Evolutionary conservation across 2,329 filamentous ascomycete species (phyloP).

Genomic region (Fusarium duplospermum): DNA sequence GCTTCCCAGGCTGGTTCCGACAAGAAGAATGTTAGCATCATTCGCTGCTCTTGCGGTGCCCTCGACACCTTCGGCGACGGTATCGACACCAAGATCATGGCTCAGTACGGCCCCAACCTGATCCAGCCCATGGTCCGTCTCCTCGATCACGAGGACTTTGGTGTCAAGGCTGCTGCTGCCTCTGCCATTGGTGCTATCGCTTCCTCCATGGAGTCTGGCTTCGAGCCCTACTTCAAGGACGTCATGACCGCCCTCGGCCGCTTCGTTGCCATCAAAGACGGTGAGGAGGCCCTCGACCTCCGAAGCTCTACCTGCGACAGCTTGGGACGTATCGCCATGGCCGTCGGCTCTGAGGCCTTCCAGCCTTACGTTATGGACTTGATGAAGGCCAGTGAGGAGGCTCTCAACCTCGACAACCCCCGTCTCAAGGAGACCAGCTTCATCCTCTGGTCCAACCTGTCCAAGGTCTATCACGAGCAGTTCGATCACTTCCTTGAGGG

Average conservation of each 20-base stretch:
- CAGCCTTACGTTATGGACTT: constrained; percentile 90
- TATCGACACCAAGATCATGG: constrained; percentile 80
- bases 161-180: constrained; percentile 89
- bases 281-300: constrained; percentile 88
- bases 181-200: constrained; percentile 93
- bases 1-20: constrained; percentile 76
- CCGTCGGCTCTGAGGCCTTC: constrained; percentile 88
- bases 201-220: constrained; percentile 82
- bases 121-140: constrained; percentile 87
- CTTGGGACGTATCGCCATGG: constrained; percentile 90
- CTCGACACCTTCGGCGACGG: constrained; percentile 93
- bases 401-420: constrained; percentile 87
- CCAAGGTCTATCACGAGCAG: constrained; percentile 90
- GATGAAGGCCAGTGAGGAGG: constrained; percentile 93
- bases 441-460: constrained; percentile 94
- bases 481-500: constrained; percentile 83
- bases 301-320: constrained; percentile 91
- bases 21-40: constrained; percentile 84
- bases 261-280: constrained; percentile 88
- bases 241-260: constrained; percentile 90
- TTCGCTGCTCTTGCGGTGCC: constrained; percentile 89
- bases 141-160: constrained; percentile 85
- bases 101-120: constrained; percentile 83
- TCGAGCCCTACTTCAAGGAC: constrained; percentile 90
- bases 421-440: constrained; percentile 96